Evolutionary conservation across 768 basidiomycete genomes (phyloP).

Genomic region (Daedaleopsis sinensis): DNA sequence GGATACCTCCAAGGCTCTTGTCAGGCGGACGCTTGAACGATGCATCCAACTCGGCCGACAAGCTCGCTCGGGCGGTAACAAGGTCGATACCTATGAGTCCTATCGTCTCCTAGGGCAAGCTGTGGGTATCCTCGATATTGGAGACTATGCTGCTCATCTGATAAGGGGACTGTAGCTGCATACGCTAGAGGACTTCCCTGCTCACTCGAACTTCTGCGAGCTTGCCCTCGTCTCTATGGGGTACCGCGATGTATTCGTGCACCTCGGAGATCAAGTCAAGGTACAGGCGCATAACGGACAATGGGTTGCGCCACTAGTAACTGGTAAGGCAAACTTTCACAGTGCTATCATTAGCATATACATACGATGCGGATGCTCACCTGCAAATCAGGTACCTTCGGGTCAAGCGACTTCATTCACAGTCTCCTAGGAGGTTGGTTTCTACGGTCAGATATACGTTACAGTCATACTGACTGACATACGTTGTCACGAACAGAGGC

Average conservation of each 20-base stretch:
- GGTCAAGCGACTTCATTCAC: conserved; percentile 77
- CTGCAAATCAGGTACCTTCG: conserved; percentile 60
- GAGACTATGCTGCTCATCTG: neutral
- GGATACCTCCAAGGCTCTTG: conserved; percentile 85
- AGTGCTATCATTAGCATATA: neutral
- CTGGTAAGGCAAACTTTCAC: conserved; percentile 57
- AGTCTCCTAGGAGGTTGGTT: conserved; percentile 72
- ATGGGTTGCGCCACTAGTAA: conserved; percentile 80
- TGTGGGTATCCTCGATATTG: conserved; percentile 39
- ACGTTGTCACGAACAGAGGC: conserved; percentile 45
- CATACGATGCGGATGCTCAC: neutral
- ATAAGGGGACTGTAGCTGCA: conserved; percentile 51
- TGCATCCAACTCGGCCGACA: conserved; percentile 82
- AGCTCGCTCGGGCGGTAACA: conserved; percentile 57
- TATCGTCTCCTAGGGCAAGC: conserved; percentile 78
- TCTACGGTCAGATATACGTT: neutral
- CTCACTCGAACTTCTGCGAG: conserved; percentile 92
- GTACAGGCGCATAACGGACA: conserved; percentile 76
- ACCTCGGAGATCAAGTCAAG: conserved; percentile 81
- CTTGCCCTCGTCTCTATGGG: conserved; percentile 77
- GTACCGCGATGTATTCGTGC: conserved; percentile 75
- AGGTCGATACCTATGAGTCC: conserved; percentile 74
- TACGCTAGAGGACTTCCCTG: conserved; percentile 85
- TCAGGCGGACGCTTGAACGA: conserved; percentile 69
- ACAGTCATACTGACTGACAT: conserved; percentile 3